Evolutionary conservation across 148 eudicot species (phyloP).

Genomic region (Nepenthes gracilis): DNA sequence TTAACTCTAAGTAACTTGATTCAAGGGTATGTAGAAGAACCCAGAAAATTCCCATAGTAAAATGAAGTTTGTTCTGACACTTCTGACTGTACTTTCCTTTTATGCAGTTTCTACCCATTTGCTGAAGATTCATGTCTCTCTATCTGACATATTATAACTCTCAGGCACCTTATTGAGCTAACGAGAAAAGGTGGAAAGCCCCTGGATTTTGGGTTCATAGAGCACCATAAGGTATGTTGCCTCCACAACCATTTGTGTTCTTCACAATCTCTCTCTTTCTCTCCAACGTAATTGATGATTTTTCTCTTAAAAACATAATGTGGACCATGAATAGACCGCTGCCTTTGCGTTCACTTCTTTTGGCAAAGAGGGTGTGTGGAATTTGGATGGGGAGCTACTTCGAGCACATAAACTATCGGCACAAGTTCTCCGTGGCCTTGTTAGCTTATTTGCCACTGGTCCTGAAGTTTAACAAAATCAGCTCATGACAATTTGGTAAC

Average conservation of each 20-base stretch:
- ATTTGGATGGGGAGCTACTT: conserved; percentile 85
- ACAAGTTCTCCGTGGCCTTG: conserved; percentile 86
- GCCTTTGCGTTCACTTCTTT: conserved; percentile 80
- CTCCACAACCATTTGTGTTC: not conserved
- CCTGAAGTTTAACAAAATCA: conserved; percentile 40
- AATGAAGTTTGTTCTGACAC: too few relatives aligned
- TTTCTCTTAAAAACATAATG: not conserved
- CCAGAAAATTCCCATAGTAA: too few relatives aligned
- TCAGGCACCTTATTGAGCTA: conserved; percentile 79
- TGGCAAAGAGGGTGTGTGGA: conserved; percentile 82
- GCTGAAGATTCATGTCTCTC: not conserved
- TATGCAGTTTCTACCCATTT: too few relatives aligned
- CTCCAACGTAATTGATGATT: too few relatives aligned
- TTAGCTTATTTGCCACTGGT: conserved; percentile 87
- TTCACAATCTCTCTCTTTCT: not conserved
- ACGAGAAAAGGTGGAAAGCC: conserved; percentile 79
- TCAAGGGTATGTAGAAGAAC: too few relatives aligned
- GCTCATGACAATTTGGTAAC: not conserved
- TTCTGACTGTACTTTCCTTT: not conserved
- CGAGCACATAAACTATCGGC: conserved; percentile 83
- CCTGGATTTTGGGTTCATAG: conserved; percentile 71
- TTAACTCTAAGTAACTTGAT: too few relatives aligned
- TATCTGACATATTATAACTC: not conserved
- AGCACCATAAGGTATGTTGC: conserved; percentile 70
- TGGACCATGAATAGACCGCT: conserved; percentile 33